phyloP scores from a whole-genome alignment of 1,284 basidiomycete genomes.

The Tilletia horrida region DNA sequence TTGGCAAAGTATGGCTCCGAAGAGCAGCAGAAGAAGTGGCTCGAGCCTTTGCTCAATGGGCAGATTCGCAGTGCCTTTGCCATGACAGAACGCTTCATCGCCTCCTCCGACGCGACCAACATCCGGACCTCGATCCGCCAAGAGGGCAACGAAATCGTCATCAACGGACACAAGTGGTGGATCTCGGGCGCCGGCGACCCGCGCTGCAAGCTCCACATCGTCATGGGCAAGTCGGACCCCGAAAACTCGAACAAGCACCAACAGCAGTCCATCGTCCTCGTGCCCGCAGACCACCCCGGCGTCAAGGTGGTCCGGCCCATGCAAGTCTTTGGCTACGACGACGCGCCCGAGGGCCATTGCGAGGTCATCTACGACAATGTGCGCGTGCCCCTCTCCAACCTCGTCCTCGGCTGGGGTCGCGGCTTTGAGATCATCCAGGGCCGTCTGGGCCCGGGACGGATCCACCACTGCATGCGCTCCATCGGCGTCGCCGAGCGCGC shows the following conservation, averaged over 20 bases:
- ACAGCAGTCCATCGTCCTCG: constrained; percentile 90
- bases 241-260: constrained; percentile 69
- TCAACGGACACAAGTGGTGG: constrained; percentile 99
- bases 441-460: constrained; percentile 88
- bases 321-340: constrained; percentile 63
- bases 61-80: constrained; percentile 72
- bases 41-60: constrained; percentile 80
- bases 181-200: constrained; percentile 97
- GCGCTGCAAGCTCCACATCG: constrained; percentile 80
- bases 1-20: constrained; percentile 85
- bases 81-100: constrained; percentile 59
- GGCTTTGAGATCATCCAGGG: constrained; percentile 99
- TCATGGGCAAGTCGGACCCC: constrained; percentile 86
- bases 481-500: constrained; percentile 83
- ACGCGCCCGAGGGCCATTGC: constrained; percentile 71
- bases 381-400: constrained; percentile 74
- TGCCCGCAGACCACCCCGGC: constrained; percentile 80
- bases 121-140: constrained; percentile 81
- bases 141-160: constrained; percentile 83
- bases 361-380: constrained; percentile 94
- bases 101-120: constrained; percentile 94
- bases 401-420: constrained; percentile 86
- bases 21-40: constrained; percentile 87
- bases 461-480: constrained; percentile 92
- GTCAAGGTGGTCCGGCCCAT: constrained; percentile 86